Evolutionary conservation across 2,329 filamentous ascomycete genomes (phyloP).

Genomic region (Calonectria fujianensis): DNA sequence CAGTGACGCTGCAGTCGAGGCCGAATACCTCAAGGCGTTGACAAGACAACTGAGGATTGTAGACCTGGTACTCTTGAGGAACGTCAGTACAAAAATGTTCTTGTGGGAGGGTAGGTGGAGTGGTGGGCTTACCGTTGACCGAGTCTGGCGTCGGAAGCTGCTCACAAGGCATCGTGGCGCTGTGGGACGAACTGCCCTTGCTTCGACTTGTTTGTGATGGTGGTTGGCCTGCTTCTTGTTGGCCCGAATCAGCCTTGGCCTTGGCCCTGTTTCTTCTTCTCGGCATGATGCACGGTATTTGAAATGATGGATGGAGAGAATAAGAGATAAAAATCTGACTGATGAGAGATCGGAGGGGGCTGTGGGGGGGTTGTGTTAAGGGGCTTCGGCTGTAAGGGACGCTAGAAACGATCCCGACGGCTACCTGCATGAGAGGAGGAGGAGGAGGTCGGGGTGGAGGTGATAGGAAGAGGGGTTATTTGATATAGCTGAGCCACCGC

Average conservation of each 20-base stretch:
- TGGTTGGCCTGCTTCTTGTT: neutral
- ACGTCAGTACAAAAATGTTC: neutral
- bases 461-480: neutral
- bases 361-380: neutral
- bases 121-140: neutral
- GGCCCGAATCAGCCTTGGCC: conserved; percentile 1
- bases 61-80: neutral
- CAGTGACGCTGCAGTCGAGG: neutral
- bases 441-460: neutral
- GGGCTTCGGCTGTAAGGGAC: conserved; percentile 2
- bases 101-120: too few species aligned
- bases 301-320: neutral
- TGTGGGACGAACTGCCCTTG: neutral
- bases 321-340: neutral
- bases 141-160: conserved; percentile 4
- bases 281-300: conserved; percentile 14
- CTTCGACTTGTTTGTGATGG: neutral
- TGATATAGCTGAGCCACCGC: neutral
- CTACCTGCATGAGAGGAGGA: conserved; percentile 11
- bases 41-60: conserved; percentile 21
- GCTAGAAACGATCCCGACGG: neutral
- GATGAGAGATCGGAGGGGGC: neutral
- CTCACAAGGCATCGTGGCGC: neutral
- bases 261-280: conserved; percentile 4
- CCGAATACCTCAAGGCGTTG: neutral